Conservation (phyloP, 2,329 filamentous ascomycete species). For the Calonectria hongkongensis region DNA sequence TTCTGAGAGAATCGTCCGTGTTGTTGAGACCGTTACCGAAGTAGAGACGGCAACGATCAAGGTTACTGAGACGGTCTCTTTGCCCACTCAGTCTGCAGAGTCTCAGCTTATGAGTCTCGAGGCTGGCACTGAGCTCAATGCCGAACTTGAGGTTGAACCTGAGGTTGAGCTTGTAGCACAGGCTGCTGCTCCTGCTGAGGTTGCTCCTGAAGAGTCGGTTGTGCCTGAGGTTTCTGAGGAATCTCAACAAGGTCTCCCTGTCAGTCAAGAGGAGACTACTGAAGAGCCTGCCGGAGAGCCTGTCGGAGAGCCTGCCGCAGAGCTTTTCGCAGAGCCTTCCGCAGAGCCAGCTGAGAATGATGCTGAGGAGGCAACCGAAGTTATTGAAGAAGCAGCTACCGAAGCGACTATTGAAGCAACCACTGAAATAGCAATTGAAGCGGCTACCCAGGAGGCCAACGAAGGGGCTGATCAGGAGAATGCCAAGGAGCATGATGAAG, state of each 20-base stretch:
- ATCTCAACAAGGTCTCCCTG: slow-evolving; percentile 13
- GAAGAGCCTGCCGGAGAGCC: no score
- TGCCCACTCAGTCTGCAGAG: slow-evolving; percentile 41
- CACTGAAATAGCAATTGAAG: not conserved
- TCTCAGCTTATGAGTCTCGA: not conserved
- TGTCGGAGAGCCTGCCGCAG: no score
- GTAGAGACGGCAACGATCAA: slow-evolving; percentile 58
- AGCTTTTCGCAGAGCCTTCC: not conserved
- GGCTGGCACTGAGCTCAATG: slow-evolving; percentile 36
- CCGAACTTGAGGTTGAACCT: not conserved
- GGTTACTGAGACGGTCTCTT: slow-evolving; percentile 51
- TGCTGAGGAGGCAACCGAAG: not conserved
- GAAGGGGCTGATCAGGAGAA: not conserved
- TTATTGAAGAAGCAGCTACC: not conserved
- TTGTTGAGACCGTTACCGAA: slow-evolving; percentile 61
- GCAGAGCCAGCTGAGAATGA: not conserved
- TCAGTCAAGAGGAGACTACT: not conserved
- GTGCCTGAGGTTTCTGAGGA: not conserved
- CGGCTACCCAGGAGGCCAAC: not conserved
- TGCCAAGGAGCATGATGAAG: not conserved
- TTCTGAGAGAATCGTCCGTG: slow-evolving; percentile 54
- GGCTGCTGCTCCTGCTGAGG: not conserved
- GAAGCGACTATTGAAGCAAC: not conserved
- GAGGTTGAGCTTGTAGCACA: not conserved
- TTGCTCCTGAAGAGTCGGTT: not conserved